phyloP scores from a whole-genome alignment of 345 rosid genomes.

The Heritiera littoralis region DNA sequence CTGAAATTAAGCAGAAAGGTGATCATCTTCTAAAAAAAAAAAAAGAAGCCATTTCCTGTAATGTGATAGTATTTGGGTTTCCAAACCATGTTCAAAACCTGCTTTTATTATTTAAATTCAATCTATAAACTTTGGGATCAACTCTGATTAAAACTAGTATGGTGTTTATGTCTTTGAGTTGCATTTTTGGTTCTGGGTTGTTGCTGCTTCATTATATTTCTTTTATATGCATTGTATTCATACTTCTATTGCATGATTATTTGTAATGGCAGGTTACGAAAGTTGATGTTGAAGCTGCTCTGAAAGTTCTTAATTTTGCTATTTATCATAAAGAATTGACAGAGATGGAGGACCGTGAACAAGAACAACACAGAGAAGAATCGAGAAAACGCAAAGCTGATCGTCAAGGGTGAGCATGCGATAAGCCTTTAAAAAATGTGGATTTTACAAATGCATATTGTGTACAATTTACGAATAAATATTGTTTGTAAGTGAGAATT shows the following conservation, averaged over 20 bases:
- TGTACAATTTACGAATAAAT: not conserved
- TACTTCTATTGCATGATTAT: slow-evolving; percentile 13
- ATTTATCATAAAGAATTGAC: slow-evolving; percentile 93
- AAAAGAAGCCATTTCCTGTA: slow-evolving; percentile 3
- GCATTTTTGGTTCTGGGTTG: not conserved
- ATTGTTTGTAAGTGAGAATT: not conserved
- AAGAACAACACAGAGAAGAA: slow-evolving; percentile 69
- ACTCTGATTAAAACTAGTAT: slow-evolving; percentile 8
- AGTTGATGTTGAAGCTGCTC: slow-evolving; percentile 87
- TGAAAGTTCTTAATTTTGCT: slow-evolving; percentile 88
- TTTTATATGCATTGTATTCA: not conserved
- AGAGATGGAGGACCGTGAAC: slow-evolving; percentile 96
- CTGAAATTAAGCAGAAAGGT: slow-evolving; percentile 90
- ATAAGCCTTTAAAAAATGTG: not conserved
- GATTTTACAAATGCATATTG: not conserved
- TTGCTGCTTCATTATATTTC: slow-evolving; percentile 7
- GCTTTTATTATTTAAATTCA: not conserved
- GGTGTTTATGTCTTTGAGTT: not conserved
- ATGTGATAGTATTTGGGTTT: not conserved
- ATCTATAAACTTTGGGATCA: not conserved
- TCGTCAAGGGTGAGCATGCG: slow-evolving; percentile 51
- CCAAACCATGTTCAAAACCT: not conserved
- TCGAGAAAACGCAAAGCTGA: slow-evolving; percentile 53
- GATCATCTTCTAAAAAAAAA: slow-evolving; percentile 16
- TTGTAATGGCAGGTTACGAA: slow-evolving; percentile 59